phyloP scores from a whole-genome alignment of 305 asterid species.

The Fraxinus sp. region DNA sequence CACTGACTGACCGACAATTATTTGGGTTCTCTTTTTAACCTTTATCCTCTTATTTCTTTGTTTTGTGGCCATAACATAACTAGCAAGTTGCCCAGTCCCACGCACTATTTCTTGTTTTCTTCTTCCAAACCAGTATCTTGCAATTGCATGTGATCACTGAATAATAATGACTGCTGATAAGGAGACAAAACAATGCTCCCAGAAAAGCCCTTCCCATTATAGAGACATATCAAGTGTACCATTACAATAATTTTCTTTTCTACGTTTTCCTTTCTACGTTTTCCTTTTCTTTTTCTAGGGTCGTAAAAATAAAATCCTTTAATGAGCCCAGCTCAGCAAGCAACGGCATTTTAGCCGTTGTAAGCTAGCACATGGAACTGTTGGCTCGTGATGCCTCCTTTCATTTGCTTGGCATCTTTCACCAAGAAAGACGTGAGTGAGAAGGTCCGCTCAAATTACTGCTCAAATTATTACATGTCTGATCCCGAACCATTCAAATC shows the following conservation, averaged over 20 bases:
- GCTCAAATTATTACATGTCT: neutral
- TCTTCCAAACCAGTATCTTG: slow-evolving; percentile 1
- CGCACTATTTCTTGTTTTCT: slow-evolving; percentile 25
- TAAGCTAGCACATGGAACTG: neutral
- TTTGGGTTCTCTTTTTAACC: neutral
- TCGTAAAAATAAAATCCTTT: neutral
- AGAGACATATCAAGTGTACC: slow-evolving; percentile 18
- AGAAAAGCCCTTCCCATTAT: slow-evolving; percentile 14
- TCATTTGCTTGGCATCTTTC: neutral
- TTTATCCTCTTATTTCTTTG: neutral
- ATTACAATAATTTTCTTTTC: neutral
- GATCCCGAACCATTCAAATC: neutral
- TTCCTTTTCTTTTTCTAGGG: neutral
- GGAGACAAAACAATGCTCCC: slow-evolving; percentile 29
- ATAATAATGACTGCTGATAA: slow-evolving; percentile 26
- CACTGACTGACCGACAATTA: neutral
- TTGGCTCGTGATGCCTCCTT: neutral
- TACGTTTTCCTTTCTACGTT: neutral
- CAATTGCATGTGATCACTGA: slow-evolving; percentile 32
- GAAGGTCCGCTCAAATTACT: neutral
- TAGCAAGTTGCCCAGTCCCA: slow-evolving; percentile 36
- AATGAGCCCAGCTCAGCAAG: neutral
- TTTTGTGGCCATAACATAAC: neutral
- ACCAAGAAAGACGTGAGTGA: neutral
- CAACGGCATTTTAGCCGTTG: neutral